A percentile compares a stretch with the other conserved stretches of the same genome.
phyloP scores from a whole-genome alignment of 495 filamentous ascomycete genomes.

The Annulohypoxylon bovei region DNA sequence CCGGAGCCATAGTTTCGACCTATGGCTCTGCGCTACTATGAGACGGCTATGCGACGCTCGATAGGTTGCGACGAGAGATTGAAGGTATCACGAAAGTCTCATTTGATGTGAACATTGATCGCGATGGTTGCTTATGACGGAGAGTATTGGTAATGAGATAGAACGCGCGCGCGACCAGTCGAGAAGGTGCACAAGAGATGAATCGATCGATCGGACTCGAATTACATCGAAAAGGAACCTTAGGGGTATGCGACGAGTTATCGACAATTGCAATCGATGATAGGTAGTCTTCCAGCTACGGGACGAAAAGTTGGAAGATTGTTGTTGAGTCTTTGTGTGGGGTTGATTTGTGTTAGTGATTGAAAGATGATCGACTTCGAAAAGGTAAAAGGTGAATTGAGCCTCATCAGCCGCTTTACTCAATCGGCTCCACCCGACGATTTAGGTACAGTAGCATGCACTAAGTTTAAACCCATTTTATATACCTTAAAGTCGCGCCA shows the following conservation, averaged over 20 bases:
- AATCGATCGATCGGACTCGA: neutral
- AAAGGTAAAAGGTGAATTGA: constrained; percentile 30
- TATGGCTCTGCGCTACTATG: constrained; percentile 15
- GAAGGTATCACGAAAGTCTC: constrained; percentile 13
- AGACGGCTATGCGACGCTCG: constrained; percentile 26
- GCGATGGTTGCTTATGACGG: neutral
- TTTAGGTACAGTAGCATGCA: no score
- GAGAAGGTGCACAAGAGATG: neutral
- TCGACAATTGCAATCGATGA: neutral
- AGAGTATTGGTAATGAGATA: neutral
- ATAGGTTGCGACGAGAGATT: constrained; percentile 28
- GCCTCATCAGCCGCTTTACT: constrained; percentile 37
- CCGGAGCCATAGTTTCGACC: constrained; percentile 52
- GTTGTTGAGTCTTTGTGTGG: constrained; percentile 36
- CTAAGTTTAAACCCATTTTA: no score
- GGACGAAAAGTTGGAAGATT: neutral
- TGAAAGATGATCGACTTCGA: constrained; percentile 12
- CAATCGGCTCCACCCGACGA: neutral
- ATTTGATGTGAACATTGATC: constrained; percentile 37
- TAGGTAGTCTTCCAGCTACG: neutral
- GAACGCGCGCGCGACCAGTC: constrained; percentile 5
- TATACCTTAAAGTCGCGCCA: no score
- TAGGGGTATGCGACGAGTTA: constrained; percentile 16
- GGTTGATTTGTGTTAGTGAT: constrained; percentile 31
- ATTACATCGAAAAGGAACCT: constrained; percentile 1